Conservation (phyloP, 2,329 filamentous ascomycete genomes). For the Lachnellula cervina region DNA sequence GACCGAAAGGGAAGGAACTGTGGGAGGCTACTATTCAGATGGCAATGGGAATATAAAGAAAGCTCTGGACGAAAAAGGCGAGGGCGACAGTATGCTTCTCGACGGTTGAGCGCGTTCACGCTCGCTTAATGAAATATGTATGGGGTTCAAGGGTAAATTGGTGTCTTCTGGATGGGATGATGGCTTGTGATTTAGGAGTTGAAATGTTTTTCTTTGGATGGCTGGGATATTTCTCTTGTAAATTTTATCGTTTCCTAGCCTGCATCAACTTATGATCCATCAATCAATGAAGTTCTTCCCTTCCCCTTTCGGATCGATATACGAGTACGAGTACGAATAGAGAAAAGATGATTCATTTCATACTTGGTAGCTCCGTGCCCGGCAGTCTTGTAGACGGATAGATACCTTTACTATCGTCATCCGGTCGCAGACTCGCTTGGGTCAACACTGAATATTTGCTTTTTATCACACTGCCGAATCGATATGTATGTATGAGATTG, state of each 20-base stretch:
- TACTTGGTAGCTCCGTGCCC: too few relatives aligned
- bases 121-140: not conserved
- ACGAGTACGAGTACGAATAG: too few relatives aligned
- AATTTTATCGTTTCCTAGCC: not conserved
- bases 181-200: not conserved
- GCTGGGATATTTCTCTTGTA: not conserved
- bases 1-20: conserved; percentile 33
- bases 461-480: too few relatives aligned
- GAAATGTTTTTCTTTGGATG: not conserved
- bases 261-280: not conserved
- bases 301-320: not conserved
- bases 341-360: too few relatives aligned
- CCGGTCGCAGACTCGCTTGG: too few relatives aligned
- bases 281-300: not conserved
- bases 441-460: too few relatives aligned
- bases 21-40: conserved; percentile 31
- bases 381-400: too few relatives aligned
- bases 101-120: conserved; percentile 14
- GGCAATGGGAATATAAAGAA: conserved; percentile 26
- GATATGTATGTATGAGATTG: too few relatives aligned
- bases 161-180: not conserved
- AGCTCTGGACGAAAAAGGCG: conserved; percentile 22
- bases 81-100: conserved; percentile 25
- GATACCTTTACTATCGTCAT: too few relatives aligned
- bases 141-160: not conserved